Base-by-base conservation (phyloP, 2,329 filamentous ascomycete species). In the Neofusicoccum sp. region DNA sequence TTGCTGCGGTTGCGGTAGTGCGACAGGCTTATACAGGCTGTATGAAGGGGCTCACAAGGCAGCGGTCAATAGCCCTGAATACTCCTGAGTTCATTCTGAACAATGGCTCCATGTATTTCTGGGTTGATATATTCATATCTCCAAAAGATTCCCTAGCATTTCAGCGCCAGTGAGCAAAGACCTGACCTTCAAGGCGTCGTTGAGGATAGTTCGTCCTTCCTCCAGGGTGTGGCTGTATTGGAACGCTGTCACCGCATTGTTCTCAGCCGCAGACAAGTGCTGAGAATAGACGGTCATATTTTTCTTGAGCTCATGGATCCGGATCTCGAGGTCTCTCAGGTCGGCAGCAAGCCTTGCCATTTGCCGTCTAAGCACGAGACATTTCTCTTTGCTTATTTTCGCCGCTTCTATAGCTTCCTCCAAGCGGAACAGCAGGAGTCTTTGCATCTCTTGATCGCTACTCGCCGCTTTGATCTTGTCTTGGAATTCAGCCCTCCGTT, bases 201-300 rank as follows among this genome's bases (percentile, higher is more conserved):
- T 47, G 37, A 58, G 41, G n/a, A 58, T 58, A 11, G n/a, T 14
- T 5, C 54, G 41, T 37, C 54, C 54, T 58, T 58, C 54, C n/a
- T 58, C 54, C n/a, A 58, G 31, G 1, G 54, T 58, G n/a, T 58
- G 54, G 54, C 54, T 58, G 31, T 58, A 58, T 12, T 58, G 54
- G 54, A 58, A 58, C 9, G 54, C 54, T 6, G 54, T 58, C 6
- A 58, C 54, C 4, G 54, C 54, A 16, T 22, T 58, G 9, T 39
- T 58, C 54, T 58, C 54, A 7, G 54, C 54, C 28, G n/a, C 29
- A 16, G 39, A 31, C 12, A 58, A 14, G 41, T 34, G 29, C n/a
- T 34, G 33, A 11, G 54, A 58, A 9, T 45, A 58, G 54, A 31
- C 7, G 8, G 54, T 58, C 54, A 58, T 36, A 41, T 16, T 58